Conservation (phyloP, 257 asterid genomes). For the Plantago major region DNA sequence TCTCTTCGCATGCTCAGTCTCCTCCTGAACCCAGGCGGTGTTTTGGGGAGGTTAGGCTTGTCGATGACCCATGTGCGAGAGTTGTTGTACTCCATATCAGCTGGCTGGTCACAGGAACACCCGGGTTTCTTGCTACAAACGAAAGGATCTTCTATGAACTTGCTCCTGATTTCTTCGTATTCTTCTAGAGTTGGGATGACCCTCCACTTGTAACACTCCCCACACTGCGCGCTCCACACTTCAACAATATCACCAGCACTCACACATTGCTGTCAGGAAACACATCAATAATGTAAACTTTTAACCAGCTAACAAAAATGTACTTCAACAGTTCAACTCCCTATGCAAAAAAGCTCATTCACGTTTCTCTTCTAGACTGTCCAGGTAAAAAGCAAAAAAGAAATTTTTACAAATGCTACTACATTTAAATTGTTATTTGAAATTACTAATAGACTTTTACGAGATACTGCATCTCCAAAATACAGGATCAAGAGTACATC, state of each 20-base stretch:
- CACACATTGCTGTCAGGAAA: conserved; percentile 19
- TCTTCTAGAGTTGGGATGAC: conserved; percentile 35
- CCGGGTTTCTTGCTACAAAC: conserved; percentile 23
- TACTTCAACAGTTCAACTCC: no score
- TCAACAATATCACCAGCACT: neutral
- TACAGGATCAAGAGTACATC: no score
- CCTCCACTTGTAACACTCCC: conserved; percentile 54
- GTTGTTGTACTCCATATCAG: conserved; percentile 29
- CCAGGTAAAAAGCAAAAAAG: no score
- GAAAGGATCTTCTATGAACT: conserved; percentile 29
- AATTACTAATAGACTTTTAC: no score
- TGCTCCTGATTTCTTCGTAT: conserved; percentile 38
- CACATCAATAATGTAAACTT: neutral
- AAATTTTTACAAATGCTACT: no score
- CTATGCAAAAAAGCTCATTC: no score
- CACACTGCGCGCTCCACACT: conserved; percentile 41
- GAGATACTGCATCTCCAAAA: no score
- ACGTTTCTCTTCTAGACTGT: no score
- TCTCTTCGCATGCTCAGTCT: conserved; percentile 26
- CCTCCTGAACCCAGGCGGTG: conserved; percentile 24
- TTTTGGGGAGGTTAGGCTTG: conserved; percentile 39
- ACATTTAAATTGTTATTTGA: no score
- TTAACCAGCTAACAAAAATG: no score
- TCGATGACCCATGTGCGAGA: conserved; percentile 34
- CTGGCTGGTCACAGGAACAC: conserved; percentile 30